Base-by-base conservation (phyloP, 148 eudicot genomes). In the Drosera capensis region DNA sequence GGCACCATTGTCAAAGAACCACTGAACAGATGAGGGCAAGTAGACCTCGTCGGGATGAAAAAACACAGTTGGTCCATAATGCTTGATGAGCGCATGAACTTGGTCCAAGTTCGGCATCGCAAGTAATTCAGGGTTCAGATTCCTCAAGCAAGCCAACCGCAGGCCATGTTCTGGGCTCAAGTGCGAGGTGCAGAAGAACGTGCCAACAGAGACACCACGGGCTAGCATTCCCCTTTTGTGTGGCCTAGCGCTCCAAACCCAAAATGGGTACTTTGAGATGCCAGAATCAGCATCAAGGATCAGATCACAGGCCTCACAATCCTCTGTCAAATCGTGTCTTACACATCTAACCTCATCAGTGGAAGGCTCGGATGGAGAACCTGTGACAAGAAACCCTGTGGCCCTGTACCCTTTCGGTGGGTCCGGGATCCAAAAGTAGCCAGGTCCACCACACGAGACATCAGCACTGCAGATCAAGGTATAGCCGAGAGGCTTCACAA, bases 1-100 rank as follows among this genome's bases (percentile, higher is more conserved):
- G 2, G 97, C 86, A 31, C 97, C 97, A 14, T 84, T 78, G 38
- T 73, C 60, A 46, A 88, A 88, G 64, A 83, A 88, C 97, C 97
- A 88, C 30, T 75, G 55, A 14, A 88, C 97, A 0, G 97, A 88
- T 3, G 97, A 88, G 30, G 97, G 95, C 66, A 88, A 34, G 40
- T 80, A 88, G 3, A 59, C 55, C 57, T 88, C 97, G 22, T 84
- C 75, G 0, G 94, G 97, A 56, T 84, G 97, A 59, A 88, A 84
- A 58, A 60, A 88, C 19, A 88, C 62, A 0, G 82, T 88, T 0
- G 97, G 94, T 23, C 97, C 97, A 25, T 84, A 88, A 43, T 84
- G 79, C 49, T 75, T 46, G 46, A 88, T 71, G 16, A 88, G 65
- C 1, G 94, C 79, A 52, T 80, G 73, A 7, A 78, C 56, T 59